Evolutionary conservation across 2,329 filamentous ascomycete species (phyloP), one percentile per base, ranked within the genome.

Genomic region (Neurospora crassa): DNA sequence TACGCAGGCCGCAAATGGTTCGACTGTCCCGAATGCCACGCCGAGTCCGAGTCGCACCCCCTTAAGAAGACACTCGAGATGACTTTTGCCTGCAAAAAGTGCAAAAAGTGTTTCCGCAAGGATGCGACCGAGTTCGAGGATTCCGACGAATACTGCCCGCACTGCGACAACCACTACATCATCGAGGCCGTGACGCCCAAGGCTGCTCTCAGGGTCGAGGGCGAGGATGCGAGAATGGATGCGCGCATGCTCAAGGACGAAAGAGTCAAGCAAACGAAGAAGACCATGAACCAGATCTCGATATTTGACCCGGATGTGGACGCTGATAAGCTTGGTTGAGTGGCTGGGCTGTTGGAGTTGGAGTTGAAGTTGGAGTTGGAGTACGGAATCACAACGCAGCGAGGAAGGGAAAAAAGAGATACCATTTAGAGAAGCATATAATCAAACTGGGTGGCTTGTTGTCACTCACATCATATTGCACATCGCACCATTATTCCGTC

Each of bases 131-230:
- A 97, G 80, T 97, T 97, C 77, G 96, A 99, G 76, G 96, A 99
- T 77, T 91, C 92, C 80, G 96, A 99, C 83, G 96, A 99, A 81
- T 99, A 97, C 86, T 99, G 96, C 85, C 96, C 96, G 29, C 93
- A 97, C 84, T 99, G 96, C 85, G 96, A 99, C 80, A 99, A 99
- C 83, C 96, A 99, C 82, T 99, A 94, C 79, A 92, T 99, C 47
- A 86, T 99, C 74, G 94, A 98, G 5, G 96, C 96, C 69, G 82
- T 91, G 76, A 92, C 91, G 5, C 93, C 96, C 29, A 92, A 96
- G 82, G 88, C 94, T 11, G 88, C 91, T 43, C 83, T 99, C 69
- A 89, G 94, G 75, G 88, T 99, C 69, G 96, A 99, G 84, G 92
- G 95, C 73, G 95, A 96, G 74, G 96, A 99, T 82, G 90, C 90